A percentile compares a stretch with the other conserved stretches of the same genome.
phyloP scores from a whole-genome alignment of 306 rosid genomes.

The Alnus glutinosa region DNA sequence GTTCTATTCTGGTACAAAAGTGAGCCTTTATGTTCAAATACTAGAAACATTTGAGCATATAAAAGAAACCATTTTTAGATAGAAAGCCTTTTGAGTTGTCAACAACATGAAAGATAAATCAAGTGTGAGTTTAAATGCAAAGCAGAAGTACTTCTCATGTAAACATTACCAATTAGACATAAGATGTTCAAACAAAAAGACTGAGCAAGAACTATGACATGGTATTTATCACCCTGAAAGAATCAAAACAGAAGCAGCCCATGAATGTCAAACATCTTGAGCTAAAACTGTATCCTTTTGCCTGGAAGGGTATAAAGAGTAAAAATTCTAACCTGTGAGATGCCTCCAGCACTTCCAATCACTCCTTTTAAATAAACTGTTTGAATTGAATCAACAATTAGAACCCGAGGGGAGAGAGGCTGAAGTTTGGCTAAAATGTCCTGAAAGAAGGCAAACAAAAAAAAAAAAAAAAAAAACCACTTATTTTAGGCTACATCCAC shows the following conservation, averaged over 20 bases:
- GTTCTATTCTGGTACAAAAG: slow-evolving; percentile 19
- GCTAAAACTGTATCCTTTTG: slow-evolving; percentile 13
- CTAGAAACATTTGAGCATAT: slow-evolving; percentile 2
- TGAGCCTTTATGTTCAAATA: neutral
- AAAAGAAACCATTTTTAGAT: slow-evolving; percentile 6
- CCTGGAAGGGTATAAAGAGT: slow-evolving; percentile 12
- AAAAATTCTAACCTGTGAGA: slow-evolving; percentile 54
- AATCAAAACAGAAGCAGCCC: slow-evolving; percentile 7
- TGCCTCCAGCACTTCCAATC: slow-evolving; percentile 78
- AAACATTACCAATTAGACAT: neutral
- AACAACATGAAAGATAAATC: slow-evolving; percentile 13
- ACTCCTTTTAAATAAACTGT: slow-evolving; percentile 74
- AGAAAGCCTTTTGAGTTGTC: slow-evolving; percentile 16
- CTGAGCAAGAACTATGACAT: neutral
- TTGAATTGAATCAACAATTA: slow-evolving; percentile 89
- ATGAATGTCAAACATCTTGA: slow-evolving; percentile 18
- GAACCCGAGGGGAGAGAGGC: slow-evolving; percentile 60
- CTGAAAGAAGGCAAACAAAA: slow-evolving; percentile 43
- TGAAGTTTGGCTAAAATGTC: slow-evolving; percentile 73
- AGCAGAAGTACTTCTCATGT: neutral
- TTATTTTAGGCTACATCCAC: slow-evolving; percentile 21
- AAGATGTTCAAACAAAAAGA: slow-evolving; percentile 17
- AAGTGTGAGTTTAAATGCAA: neutral
- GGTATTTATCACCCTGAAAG: slow-evolving; percentile 5
- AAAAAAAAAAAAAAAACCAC: neutral